Percentiles rank a stretch among this genome's conserved stretches.
phyloP scores from a whole-genome alignment of 2,329 filamentous ascomycete genomes.

The Setomelanomma holmii region DNA sequence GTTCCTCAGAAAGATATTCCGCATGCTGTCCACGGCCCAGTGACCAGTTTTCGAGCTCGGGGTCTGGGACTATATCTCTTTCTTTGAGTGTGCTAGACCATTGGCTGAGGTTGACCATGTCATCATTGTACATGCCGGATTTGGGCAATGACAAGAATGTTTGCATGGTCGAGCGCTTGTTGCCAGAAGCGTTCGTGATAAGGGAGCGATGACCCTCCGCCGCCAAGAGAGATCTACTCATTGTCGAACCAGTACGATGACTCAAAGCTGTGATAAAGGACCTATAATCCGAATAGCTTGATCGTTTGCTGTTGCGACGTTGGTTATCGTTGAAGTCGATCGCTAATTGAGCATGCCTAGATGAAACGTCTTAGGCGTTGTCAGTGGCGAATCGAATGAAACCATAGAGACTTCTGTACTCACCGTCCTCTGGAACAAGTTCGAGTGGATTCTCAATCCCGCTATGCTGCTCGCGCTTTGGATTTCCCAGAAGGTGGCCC shows the following conservation, averaged over 20 bases:
- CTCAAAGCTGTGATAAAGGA: not conserved
- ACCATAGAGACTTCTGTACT: not conserved
- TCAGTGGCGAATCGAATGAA: not conserved
- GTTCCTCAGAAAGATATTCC: slow-evolving; percentile 5
- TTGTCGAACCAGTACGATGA: not conserved
- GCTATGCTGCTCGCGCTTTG: not conserved
- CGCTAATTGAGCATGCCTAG: not conserved
- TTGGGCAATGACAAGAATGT: not conserved
- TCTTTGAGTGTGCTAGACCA: slow-evolving; percentile 1
- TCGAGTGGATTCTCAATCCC: not conserved
- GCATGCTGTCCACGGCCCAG: slow-evolving; percentile 12
- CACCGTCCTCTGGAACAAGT: not conserved
- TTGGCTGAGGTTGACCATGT: not conserved
- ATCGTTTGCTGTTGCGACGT: not conserved
- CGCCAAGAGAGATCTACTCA: not conserved
- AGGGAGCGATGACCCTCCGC: not conserved
- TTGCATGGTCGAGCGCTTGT: not conserved
- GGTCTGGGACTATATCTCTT: slow-evolving; percentile 7
- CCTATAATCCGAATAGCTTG: not conserved
- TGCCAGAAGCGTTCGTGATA: not conserved
- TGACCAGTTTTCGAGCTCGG: not conserved
- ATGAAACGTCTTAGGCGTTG: not conserved
- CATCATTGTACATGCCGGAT: not conserved
- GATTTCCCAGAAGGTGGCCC: not conserved
- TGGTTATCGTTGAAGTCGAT: not conserved